Conservation (phyloP, 108 stramenopile genomes). For the Cylindrotheca fusiformis region DNA sequence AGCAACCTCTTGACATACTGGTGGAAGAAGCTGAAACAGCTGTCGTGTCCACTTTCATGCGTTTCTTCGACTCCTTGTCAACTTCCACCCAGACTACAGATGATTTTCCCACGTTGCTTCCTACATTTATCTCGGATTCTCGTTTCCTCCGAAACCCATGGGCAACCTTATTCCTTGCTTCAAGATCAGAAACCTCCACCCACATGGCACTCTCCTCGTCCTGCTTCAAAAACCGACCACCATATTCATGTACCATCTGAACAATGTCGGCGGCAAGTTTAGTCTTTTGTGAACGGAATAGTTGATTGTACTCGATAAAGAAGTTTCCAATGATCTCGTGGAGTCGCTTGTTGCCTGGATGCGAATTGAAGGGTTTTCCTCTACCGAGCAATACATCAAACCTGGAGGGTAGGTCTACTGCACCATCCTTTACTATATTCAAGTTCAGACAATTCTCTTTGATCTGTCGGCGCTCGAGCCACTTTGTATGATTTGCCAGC, state of each 20-base stretch:
- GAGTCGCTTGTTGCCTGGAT: slow-evolving; percentile 15
- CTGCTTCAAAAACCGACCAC: slow-evolving; percentile 15
- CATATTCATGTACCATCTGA: background rate
- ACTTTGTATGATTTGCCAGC: slow-evolving; percentile 1
- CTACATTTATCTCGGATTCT: background rate
- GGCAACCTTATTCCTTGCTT: slow-evolving; percentile 11
- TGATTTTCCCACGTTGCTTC: background rate
- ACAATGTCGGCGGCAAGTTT: background rate
- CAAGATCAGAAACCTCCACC: slow-evolving; percentile 4
- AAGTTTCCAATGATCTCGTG: background rate
- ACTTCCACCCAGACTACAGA: too few relatives aligned
- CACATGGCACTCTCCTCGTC: slow-evolving; percentile 9
- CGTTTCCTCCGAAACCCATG: slow-evolving; percentile 5
- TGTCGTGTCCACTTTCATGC: too few relatives aligned
- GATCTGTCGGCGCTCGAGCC: background rate
- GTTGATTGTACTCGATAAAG: slow-evolving; percentile 2
- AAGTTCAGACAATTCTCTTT: slow-evolving; percentile 1
- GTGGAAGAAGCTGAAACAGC: too few relatives aligned
- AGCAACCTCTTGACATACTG: too few relatives aligned
- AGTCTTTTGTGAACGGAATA: slow-evolving; percentile 3
- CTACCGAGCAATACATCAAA: slow-evolving; percentile 16
- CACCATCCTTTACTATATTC: background rate
- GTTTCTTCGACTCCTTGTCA: too few relatives aligned
- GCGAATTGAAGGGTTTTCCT: slow-evolving; percentile 15
- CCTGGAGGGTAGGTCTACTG: slow-evolving; percentile 9